A percentile compares a stretch with the other conserved stretches of the same genome.
Evolutionary conservation across 2,329 filamentous ascomycete species (phyloP).

Genomic region (Curvularia sp.): DNA sequence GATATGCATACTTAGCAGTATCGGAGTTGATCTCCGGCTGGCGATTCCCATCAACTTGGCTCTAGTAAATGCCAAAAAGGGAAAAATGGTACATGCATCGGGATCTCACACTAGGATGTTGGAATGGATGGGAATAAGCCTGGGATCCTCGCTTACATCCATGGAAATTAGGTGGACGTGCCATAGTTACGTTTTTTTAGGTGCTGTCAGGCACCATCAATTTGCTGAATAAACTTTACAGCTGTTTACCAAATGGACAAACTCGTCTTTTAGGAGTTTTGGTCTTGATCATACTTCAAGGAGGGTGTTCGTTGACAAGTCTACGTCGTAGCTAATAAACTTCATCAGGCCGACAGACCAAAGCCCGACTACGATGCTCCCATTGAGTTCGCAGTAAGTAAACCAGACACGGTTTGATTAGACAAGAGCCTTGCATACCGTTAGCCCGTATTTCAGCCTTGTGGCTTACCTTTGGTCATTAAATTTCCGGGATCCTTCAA

Average conservation of each 20-base stretch:
- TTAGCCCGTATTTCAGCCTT: conserved; percentile 59
- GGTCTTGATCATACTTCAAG: neutral
- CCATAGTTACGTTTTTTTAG: conserved; percentile 55
- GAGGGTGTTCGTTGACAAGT: neutral
- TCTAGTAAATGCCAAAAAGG: conserved; percentile 23
- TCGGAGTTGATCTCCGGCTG: neutral
- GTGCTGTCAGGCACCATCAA: conserved; percentile 62
- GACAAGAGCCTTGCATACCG: conserved; percentile 61
- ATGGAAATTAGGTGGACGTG: conserved; percentile 47
- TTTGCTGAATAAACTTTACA: conserved; percentile 63
- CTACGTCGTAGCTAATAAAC: conserved; percentile 31
- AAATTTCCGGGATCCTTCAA: conserved; percentile 60
- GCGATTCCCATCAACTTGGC: too few relatives aligned
- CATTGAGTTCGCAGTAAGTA: conserved; percentile 63
- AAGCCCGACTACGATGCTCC: conserved; percentile 64
- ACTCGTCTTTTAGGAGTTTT: conserved; percentile 58
- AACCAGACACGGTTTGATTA: conserved; percentile 60
- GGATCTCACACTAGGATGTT: conserved; percentile 61
- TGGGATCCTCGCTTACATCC: conserved; percentile 51
- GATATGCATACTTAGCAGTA: neutral
- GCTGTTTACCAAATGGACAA: conserved; percentile 57
- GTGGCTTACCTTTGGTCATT: conserved; percentile 60
- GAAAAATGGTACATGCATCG: conserved; percentile 60
- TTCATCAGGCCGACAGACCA: conserved; percentile 54
- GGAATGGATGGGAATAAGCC: conserved; percentile 41